Conservation (phyloP, 331 rosid genomes). For the Malus hybrid region DNA sequence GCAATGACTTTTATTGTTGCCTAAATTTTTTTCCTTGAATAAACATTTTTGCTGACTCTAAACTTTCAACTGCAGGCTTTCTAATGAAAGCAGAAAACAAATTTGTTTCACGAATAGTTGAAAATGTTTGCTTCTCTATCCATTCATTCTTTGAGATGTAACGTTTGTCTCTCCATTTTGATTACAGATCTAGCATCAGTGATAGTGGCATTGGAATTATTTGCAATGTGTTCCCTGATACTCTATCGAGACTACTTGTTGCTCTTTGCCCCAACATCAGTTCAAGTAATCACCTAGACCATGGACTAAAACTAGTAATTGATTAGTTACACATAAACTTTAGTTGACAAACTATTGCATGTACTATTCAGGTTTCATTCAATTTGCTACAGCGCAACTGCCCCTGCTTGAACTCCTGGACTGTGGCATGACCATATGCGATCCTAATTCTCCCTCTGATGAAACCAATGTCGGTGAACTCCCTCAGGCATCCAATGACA, state of each 20-base stretch:
- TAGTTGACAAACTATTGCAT: conserved; percentile 6
- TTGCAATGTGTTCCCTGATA: conserved; percentile 78
- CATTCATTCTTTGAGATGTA: neutral
- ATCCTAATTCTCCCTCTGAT: conserved; percentile 43
- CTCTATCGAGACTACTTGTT: conserved; percentile 76
- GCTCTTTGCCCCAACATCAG: conserved; percentile 94
- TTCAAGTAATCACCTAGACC: conserved; percentile 55
- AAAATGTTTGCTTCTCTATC: neutral
- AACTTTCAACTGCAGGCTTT: neutral
- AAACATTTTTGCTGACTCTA: neutral
- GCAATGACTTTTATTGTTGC: neutral
- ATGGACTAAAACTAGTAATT: neutral
- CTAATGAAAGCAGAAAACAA: neutral
- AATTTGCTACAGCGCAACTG: conserved; percentile 86
- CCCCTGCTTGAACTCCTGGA: conserved; percentile 94
- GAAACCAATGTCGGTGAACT: conserved; percentile 17
- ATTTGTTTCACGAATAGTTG: neutral
- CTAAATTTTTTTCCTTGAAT: neutral
- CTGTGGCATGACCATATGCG: conserved; percentile 92
- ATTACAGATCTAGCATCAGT: conserved; percentile 78
- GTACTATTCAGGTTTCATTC: conserved; percentile 73
- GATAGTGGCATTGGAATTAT: conserved; percentile 94
- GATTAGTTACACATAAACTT: conserved; percentile 6
- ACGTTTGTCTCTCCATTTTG: conserved; percentile 10
- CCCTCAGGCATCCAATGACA: conserved; percentile 30